Base-by-base conservation (phyloP, 176 grass and related monocot genomes). In the Rhynchospora pubera region DNA sequence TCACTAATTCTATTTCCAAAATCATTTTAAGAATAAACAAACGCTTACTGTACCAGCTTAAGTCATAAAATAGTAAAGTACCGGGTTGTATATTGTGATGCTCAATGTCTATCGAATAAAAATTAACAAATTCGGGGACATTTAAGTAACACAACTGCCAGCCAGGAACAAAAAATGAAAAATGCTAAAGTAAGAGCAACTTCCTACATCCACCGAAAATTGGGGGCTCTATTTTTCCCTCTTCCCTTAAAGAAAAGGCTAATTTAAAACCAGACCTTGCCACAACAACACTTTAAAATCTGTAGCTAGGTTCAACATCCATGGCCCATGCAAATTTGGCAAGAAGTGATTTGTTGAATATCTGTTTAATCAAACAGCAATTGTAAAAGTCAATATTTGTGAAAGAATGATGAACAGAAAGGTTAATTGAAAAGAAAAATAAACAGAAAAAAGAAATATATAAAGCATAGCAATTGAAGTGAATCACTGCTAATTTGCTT, bases 311-410 rank as follows among this genome's bases (percentile, higher is more conserved):
- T 21, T 93, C 89, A 7, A 93, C 87, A 15, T 99, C 92, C 96
- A 95, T 93, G 55, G 96, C 90, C 96, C 96, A 99, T 30, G 64
- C 39, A 42, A 95, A 99, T 86, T 99, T 99, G 3, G 91, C 96
- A 15, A 95, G 26, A 53, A 99, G 91, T 0, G 93, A 93, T 78
- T 95, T 99, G 91, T 91, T 95, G 81, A 99, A 98, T 85, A 99
- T 99, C 96, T 99, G 85, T 79, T 34, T 85, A 79, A 83, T 19
- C 34, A 82, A 87, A 73, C 53, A 73, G 10, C 13, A 66, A 66
- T n/a, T 45, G 8, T 70, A 39, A 32, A 77, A 32, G 14, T 39
- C 34, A 39, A 39, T 39, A 39, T 2, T 39, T 45, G 18, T 70
- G 66, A 32, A 77, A 32, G 14, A 56, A 74, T 13, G 8, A 59